Conservation (phyloP, 352 stramenopile genomes). For the Globisporangium carolinianum region DNA sequence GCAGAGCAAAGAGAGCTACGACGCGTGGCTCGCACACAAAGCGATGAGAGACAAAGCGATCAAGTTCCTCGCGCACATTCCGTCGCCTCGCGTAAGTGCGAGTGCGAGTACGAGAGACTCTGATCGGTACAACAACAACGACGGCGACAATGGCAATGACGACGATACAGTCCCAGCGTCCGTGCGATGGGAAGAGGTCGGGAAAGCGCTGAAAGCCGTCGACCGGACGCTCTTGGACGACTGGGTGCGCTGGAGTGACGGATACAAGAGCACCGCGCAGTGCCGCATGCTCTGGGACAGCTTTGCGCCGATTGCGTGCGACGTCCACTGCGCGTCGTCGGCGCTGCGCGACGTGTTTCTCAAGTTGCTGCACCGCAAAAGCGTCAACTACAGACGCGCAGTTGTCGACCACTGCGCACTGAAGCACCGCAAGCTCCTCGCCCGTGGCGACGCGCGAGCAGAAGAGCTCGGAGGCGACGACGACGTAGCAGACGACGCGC, state of each 20-base stretch:
- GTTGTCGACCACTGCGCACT: slow-evolving; percentile 64
- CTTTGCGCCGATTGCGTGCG: slow-evolving; percentile 77
- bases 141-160: slow-evolving; percentile 15
- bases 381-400: slow-evolving; percentile 78
- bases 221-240: slow-evolving; percentile 74
- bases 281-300: slow-evolving; percentile 84
- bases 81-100: slow-evolving; percentile 20
- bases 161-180: slow-evolving; percentile 21
- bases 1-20: slow-evolving; percentile 70
- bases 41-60: slow-evolving; percentile 69
- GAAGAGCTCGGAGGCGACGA: slow-evolving; percentile 18
- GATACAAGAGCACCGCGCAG: slow-evolving; percentile 35
- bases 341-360: slow-evolving; percentile 86
- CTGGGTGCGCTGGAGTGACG: slow-evolving; percentile 81
- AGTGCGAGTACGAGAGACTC: background rate
- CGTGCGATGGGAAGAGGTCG: slow-evolving; percentile 74
- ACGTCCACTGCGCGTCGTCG: slow-evolving; percentile 85
- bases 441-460: slow-evolving; percentile 18
- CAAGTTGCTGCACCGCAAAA: slow-evolving; percentile 86
- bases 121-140: slow-evolving; percentile 8
- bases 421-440: slow-evolving; percentile 52
- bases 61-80: slow-evolving; percentile 65
- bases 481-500: slow-evolving; percentile 43
- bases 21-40: slow-evolving; percentile 73
- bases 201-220: slow-evolving; percentile 84